Conservation (phyloP, 495 filamentous ascomycete species). For the Podospora tetraspora region DNA sequence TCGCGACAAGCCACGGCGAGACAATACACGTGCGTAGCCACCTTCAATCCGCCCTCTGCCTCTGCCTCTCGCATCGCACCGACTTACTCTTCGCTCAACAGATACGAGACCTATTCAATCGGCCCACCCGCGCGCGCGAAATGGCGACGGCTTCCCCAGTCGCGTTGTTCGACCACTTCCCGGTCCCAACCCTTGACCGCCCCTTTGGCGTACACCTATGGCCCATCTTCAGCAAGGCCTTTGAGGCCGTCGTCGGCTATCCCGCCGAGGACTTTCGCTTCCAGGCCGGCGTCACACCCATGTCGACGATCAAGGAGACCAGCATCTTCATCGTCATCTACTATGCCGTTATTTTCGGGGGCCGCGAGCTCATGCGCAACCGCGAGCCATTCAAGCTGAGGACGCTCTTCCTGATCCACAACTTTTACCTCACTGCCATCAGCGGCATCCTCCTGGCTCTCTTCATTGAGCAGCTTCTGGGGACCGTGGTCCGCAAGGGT, state of each 20-base stretch:
- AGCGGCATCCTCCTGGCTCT: conserved; percentile 61
- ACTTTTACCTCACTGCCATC: conserved; percentile 70
- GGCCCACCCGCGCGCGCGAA: conserved; percentile 11
- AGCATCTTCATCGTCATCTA: conserved; percentile 60
- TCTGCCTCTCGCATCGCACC: background rate
- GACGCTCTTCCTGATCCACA: conserved; percentile 70
- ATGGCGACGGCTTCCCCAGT: conserved; percentile 43
- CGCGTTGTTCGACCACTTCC: conserved; percentile 59
- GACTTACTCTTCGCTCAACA: conserved; percentile 8
- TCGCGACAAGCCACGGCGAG: background rate
- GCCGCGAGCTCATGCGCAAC: conserved; percentile 66
- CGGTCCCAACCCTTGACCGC: conserved; percentile 75
- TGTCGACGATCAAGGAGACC: conserved; percentile 65
- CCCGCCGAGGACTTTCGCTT: conserved; percentile 67
- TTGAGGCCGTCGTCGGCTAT: conserved; percentile 65
- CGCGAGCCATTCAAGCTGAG: conserved; percentile 62
- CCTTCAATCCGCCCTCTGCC: background rate
- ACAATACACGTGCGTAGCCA: background rate
- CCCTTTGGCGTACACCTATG: conserved; percentile 90
- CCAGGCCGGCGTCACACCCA: conserved; percentile 58
- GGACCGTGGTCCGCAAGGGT: conserved; percentile 60
- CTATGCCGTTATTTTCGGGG: conserved; percentile 72
- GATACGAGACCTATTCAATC: conserved; percentile 1
- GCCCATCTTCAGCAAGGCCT: conserved; percentile 89
- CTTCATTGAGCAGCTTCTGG: conserved; percentile 69